Conservation (phyloP, 192 early-diverging fungal species). For the Mortierella alpina region DNA sequence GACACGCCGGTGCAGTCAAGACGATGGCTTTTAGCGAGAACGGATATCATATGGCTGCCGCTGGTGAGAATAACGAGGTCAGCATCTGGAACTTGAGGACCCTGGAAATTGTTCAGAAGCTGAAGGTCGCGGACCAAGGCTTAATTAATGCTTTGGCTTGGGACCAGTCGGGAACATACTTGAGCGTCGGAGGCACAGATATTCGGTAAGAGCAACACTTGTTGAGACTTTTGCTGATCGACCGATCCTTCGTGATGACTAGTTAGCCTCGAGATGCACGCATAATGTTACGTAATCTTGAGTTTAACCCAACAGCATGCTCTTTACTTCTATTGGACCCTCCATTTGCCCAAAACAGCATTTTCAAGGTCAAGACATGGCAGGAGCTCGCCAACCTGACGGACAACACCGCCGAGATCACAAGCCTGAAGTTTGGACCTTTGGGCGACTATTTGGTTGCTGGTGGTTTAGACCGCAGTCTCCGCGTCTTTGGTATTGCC, state of each 20-base stretch:
- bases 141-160: conserved; percentile 74
- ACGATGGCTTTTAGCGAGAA: conserved; percentile 92
- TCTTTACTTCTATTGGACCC: conserved; percentile 4
- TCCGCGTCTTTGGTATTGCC: conserved; percentile 64
- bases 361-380: conserved; percentile 81
- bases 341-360: conserved; percentile 25
- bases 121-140: conserved; percentile 67
- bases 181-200: conserved; percentile 77
- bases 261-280: not conserved
- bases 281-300: not conserved
- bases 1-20: conserved; percentile 70
- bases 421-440: conserved; percentile 67
- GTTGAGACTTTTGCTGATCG: not conserved
- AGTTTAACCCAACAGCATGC: not conserved
- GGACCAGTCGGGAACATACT: conserved; percentile 87
- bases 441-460: conserved; percentile 65
- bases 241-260: not conserved
- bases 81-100: conserved; percentile 97
- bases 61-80: conserved; percentile 74
- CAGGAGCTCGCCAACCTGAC: conserved; percentile 58
- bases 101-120: conserved; percentile 72
- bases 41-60: conserved; percentile 92
- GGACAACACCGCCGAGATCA: conserved; percentile 65
- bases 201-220: conserved; percentile 48
- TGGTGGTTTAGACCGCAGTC: conserved; percentile 66